A percentile compares a stretch with the other conserved stretches of the same genome.
Evolutionary conservation across 257 asterid species (phyloP).

Genomic region (Salvia miltiorrhiza): DNA sequence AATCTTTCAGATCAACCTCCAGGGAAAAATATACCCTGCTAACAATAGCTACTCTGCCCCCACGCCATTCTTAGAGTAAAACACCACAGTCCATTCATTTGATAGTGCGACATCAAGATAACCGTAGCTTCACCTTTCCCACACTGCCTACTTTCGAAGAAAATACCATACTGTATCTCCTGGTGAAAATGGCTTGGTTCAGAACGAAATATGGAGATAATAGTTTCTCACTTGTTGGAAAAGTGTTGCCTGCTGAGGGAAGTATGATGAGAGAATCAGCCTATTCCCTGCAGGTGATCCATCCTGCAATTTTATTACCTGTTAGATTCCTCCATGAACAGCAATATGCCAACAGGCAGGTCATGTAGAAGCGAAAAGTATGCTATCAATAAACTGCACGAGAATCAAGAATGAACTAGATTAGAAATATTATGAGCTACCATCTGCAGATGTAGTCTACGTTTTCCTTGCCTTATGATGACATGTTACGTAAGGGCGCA

Average conservation of each 20-base stretch:
- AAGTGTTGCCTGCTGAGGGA: not conserved
- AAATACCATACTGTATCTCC: not conserved
- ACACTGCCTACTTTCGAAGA: not conserved
- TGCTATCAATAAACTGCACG: not conserved
- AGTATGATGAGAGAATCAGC: not conserved
- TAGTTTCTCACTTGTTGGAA: not conserved
- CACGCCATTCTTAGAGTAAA: not conserved
- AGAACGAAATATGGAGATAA: not conserved
- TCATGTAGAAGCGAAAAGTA: not conserved
- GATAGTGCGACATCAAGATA: no score
- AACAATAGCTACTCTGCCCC: not conserved
- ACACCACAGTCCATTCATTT: not conserved
- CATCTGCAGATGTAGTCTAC: not conserved
- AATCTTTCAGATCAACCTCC: not conserved
- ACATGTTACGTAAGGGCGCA: not conserved
- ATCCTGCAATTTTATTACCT: conserved; percentile 1
- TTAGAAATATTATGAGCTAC: no score
- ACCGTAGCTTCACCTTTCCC: not conserved
- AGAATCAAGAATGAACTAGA: not conserved
- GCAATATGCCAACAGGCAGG: not conserved
- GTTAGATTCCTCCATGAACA: conserved; percentile 8
- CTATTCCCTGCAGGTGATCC: no score
- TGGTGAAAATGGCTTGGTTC: not conserved
- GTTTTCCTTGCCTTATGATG: not conserved
- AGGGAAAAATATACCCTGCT: not conserved